Percentiles rank a stretch among this genome's conserved stretches.
These are phyloP conservation scores for Nemania sp. DNA, from an alignment of 2,329 filamentous ascomycete genomes.

Conservation along the genomic window DNA sequence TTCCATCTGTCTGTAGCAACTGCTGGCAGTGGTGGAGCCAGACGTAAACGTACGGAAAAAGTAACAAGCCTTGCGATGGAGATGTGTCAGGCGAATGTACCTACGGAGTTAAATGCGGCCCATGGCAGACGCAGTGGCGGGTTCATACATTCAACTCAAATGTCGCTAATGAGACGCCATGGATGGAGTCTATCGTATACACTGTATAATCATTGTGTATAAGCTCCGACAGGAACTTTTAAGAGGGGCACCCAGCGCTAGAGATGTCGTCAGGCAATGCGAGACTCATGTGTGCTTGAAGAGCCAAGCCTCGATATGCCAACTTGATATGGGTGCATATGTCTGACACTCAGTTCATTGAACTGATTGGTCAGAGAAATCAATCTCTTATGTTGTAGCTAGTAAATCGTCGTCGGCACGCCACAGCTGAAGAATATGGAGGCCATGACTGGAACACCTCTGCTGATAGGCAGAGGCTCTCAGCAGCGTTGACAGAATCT, in stretches of 20 bases:
- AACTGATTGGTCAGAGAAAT: slow-evolving; percentile 8
- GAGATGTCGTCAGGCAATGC: slow-evolving; percentile 6
- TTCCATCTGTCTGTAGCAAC: no score
- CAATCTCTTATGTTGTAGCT: slow-evolving; percentile 4
- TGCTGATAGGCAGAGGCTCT: slow-evolving; percentile 9
- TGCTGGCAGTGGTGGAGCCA: no score
- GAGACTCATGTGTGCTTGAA: not conserved
- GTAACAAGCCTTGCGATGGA: slow-evolving; percentile 30
- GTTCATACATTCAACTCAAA: not conserved
- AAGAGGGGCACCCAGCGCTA: not conserved
- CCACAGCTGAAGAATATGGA: slow-evolving; percentile 20
- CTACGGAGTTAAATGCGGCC: not conserved
- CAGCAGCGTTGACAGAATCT: not conserved
- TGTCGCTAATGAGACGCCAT: not conserved
- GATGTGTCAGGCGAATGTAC: not conserved
- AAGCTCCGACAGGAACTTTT: not conserved
- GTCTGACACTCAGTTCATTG: not conserved
- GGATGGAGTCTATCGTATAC: slow-evolving; percentile 29
- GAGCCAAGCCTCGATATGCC: slow-evolving; percentile 6
- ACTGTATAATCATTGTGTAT: slow-evolving; percentile 3
- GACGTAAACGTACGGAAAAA: no score
- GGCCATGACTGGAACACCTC: slow-evolving; percentile 6
- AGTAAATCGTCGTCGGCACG: slow-evolving; percentile 9
- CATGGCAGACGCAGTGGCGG: slow-evolving; percentile 1
- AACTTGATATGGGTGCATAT: slow-evolving; percentile 3